Evolutionary conservation across 805 yeast genomes (phyloP), one percentile per base, ranked within the genome.

Genomic region (Kodamaea kaohsiungensis): DNA sequence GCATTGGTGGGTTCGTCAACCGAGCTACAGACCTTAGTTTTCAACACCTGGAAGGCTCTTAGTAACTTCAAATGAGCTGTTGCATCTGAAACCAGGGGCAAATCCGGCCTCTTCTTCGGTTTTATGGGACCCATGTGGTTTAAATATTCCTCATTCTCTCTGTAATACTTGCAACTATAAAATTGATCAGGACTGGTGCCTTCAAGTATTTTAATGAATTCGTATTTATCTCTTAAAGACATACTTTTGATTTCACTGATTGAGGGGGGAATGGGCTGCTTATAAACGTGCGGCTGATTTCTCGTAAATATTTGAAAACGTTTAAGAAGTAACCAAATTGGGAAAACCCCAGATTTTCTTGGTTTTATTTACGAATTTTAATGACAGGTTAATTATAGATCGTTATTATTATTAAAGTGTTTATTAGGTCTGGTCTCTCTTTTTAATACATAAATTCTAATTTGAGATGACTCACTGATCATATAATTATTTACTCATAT

Each of bases 11-110:
- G 49, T 51, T 43, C 46, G 39, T 7, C 63, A 38, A 5, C 39
- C 18, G 16, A 48, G n/a, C 43, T 64, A 61, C 55, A 65, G 53
- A 65, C 48, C 9, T 43, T 19, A 12, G 46, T 13, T 42, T 65
- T 65, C 54, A 65, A 55, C 1, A 48, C 58, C 8, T 39, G 53
- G 51, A 67, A 65, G 5, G 67, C 62, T 40, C 54, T 55, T 19
- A 66, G 49, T 25, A 67, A 50, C 55, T 64, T 66, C 50, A 67
- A 59, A 52, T 66, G 68, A 9, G 62, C 56, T 7, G 60, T 52
- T 5, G 56, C 54, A 33, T 65, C 70, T 5, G 1, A 49, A 56
- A 9, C 46, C 54, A 51, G 66, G 63, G 12, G 67, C 61, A 33
- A 22, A 13, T 22, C 38, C 2, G 48, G 48, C 37, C 19, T 2